Evolutionary conservation across 495 filamentous ascomycete species (phyloP), one percentile per base, ranked within the genome.

Genomic region (Penicillium canariense): DNA sequence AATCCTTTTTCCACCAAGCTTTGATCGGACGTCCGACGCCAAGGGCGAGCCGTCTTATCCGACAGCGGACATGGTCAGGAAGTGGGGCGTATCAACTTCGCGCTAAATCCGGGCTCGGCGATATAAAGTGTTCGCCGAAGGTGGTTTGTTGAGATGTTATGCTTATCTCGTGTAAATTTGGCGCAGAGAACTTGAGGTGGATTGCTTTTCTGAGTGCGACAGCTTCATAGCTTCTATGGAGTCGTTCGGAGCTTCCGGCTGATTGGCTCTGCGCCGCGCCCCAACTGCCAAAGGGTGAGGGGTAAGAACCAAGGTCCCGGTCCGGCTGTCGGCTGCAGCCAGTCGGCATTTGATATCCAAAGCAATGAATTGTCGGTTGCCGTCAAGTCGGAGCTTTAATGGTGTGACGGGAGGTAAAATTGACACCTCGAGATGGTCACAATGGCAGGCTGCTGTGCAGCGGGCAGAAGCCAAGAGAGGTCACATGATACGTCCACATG

Each of bases 41-140:
- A 34, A 45, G 14, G 30, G n/a, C 35, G 35, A 50, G 58, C 61
- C 61, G 58, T 58, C 20, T 50, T 58, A 64, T 47, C 61, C 61
- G 61, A 47, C 26, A 43, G 15, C 5, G 34, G 47, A 27, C 20
- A 27, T 32, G 28, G 28, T 48, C 8, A 15, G 9, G 8, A n/a
- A 26, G 31, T 28, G 48, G 35, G 35, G 25, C 48, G 7, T 42
- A 11, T 42, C n/a, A 15, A 28, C 25, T 50, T 15, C 10, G 12
- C 4, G 36, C 12, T 30, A 14, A 6, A 42, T 28, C 45, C 45
- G 45, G 34, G 27, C 45, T 48, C 35, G 48, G 34, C 36, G 35
- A 25, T 31, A 27, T 9, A 18, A 30, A 17, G 15, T 10, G 14
- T 4, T 6, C 7, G 43, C 43, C 25, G 43, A 46, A 8, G 15